Evolutionary conservation across 179 eudicot species (phyloP).

Genomic region (Amaranthus tricolor): DNA sequence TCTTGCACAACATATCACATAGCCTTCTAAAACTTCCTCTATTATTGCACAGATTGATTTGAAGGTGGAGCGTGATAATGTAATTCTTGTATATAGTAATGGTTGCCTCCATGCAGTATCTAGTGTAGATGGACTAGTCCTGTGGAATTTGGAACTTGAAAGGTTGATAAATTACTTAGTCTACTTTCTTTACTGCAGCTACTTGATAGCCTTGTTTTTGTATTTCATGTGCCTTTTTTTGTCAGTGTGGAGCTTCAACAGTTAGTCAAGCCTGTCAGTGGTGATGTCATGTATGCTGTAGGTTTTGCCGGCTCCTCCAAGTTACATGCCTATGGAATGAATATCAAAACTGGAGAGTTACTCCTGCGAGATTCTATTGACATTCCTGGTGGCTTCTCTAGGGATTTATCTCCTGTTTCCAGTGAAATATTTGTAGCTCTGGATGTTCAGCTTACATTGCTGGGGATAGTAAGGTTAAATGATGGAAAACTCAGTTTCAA

Average conservation of each 20-base stretch:
- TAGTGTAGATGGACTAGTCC: conserved; percentile 81
- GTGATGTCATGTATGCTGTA: conserved; percentile 57
- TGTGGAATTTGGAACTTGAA: conserved; percentile 80
- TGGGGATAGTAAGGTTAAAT: conserved; percentile 48
- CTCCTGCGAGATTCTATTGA: conserved; percentile 49
- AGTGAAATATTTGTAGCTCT: conserved; percentile 60
- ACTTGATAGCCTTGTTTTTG: neutral
- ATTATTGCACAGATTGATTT: conserved; percentile 53
- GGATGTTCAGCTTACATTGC: conserved; percentile 57
- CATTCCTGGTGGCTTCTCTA: conserved; percentile 65
- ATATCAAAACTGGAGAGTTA: conserved; percentile 69
- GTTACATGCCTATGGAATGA: conserved; percentile 51
- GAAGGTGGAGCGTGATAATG: conserved; percentile 64
- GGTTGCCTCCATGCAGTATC: conserved; percentile 81
- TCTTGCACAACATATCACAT: conserved; percentile 10
- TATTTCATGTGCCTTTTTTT: conserved; percentile 22
- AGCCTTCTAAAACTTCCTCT: neutral
- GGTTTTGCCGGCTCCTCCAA: conserved; percentile 59
- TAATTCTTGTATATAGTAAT: conserved; percentile 67
- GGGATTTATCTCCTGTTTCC: conserved; percentile 59
- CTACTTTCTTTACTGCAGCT: conserved; percentile 9
- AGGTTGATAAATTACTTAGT: conserved; percentile 44
- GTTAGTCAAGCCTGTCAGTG: conserved; percentile 58
- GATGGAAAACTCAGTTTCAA: conserved; percentile 60
- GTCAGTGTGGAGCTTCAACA: conserved; percentile 76